Evolutionary conservation across 176 grass and related monocot species (phyloP).

Genomic region (Triticum timopheevii): DNA sequence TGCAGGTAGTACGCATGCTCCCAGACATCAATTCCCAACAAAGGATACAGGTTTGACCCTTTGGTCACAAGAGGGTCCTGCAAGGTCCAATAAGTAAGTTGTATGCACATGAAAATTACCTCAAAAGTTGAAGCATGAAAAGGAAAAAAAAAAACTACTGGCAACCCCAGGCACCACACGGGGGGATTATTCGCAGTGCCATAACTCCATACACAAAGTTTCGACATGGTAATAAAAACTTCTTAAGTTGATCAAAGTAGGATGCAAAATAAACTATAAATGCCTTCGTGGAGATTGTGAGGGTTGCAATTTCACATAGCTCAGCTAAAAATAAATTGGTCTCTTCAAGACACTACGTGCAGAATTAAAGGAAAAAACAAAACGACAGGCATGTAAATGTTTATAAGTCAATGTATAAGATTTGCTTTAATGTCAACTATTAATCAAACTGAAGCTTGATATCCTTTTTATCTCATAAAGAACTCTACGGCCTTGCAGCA

Average conservation of each 20-base stretch:
- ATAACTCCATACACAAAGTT: too few species aligned
- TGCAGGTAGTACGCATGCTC: conserved; percentile 99
- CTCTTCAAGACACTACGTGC: too few species aligned
- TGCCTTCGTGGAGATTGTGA: neutral
- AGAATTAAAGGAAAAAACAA: too few species aligned
- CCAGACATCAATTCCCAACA: conserved; percentile 98
- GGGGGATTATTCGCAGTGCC: too few species aligned
- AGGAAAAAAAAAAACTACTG: neutral
- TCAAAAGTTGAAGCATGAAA: neutral
- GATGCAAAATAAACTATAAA: neutral
- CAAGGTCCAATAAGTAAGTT: conserved; percentile 20
- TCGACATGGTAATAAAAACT: too few species aligned
- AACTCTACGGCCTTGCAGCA: too few species aligned
- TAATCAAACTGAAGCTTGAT: neutral
- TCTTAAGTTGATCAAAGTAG: neutral
- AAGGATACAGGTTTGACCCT: conserved; percentile 77
- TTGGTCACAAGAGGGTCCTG: conserved; percentile 93
- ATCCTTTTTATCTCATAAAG: neutral
- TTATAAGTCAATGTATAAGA: too few species aligned
- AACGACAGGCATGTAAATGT: too few species aligned
- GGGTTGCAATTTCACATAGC: conserved; percentile 1
- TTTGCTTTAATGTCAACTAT: neutral
- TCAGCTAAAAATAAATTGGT: neutral
- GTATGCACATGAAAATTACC: conserved; percentile 2
- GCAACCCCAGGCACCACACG: too few species aligned